These are phyloP conservation scores for Fraxinus ornus DNA, from an alignment of 305 asterid genomes.

Conservation along the genomic window DNA sequence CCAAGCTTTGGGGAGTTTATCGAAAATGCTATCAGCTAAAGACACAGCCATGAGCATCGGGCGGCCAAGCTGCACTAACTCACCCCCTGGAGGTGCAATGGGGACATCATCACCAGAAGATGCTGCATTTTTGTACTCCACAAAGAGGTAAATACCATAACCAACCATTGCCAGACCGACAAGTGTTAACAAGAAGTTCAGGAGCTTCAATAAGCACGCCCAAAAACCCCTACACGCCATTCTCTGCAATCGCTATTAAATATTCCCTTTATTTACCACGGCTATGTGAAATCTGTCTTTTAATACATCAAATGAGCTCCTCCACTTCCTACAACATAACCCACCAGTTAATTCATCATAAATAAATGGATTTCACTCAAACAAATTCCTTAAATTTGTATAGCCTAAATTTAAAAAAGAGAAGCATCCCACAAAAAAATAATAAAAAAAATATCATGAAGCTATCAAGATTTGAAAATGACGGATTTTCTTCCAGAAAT, in stretches of 20 bases:
- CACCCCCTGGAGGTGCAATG: constrained; percentile 48
- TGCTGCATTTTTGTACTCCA: constrained; percentile 59
- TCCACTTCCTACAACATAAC: neutral
- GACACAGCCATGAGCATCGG: constrained; percentile 80
- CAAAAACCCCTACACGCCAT: constrained; percentile 89
- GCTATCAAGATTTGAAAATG: neutral
- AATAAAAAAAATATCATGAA: neutral
- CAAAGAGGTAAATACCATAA: constrained; percentile 85
- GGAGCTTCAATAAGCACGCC: constrained; percentile 81
- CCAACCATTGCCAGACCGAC: constrained; percentile 91
- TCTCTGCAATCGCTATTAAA: neutral
- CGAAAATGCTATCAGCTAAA: constrained; percentile 60
- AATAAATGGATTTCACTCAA: neutral
- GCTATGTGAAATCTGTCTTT: neutral
- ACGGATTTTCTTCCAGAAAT: neutral
- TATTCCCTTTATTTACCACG: neutral
- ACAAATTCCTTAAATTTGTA: neutral
- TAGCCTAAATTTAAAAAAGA: neutral
- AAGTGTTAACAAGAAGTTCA: constrained; percentile 73
- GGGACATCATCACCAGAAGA: constrained; percentile 46
- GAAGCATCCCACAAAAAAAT: neutral
- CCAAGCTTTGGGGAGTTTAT: constrained; percentile 97
- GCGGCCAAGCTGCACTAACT: constrained; percentile 72
- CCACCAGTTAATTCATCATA: neutral
- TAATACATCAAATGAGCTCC: neutral